Percentiles rank a stretch among this genome's conserved stretches.
phyloP scores from a whole-genome alignment of 805 yeast species.

The Candida rishiriensis region DNA sequence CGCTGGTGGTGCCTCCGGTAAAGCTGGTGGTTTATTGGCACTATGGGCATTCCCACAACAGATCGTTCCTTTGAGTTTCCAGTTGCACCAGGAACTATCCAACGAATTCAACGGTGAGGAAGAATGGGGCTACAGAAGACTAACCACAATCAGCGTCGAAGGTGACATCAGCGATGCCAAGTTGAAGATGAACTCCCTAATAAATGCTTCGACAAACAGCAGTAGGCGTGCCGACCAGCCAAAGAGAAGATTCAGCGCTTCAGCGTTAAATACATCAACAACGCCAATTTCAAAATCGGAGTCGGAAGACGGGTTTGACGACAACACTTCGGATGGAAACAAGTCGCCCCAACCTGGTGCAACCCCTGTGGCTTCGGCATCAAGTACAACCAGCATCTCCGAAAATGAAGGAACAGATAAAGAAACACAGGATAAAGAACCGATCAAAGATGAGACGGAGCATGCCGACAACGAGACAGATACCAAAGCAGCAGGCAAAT shows the following conservation, averaged over 20 bases:
- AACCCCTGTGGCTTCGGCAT: background rate
- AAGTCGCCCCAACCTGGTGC: constrained; percentile 2
- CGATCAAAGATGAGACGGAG: constrained; percentile 19
- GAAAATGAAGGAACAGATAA: background rate
- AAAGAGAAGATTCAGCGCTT: background rate
- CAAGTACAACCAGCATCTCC: constrained; percentile 13
- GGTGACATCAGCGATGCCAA: constrained; percentile 54
- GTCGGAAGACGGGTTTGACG: background rate
- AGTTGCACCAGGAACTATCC: constrained; percentile 78
- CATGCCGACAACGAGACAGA: constrained; percentile 27
- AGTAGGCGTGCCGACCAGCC: background rate
- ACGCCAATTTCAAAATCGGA: background rate
- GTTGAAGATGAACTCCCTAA: background rate
- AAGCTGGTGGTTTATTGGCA: constrained; percentile 94
- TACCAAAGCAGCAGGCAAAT: constrained; percentile 22
- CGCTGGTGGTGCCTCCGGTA: constrained; percentile 97
- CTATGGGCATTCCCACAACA: constrained; percentile 97
- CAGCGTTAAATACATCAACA: background rate
- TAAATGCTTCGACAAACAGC: background rate
- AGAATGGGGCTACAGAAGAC: constrained; percentile 90
- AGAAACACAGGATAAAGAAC: background rate
- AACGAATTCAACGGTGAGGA: constrained; percentile 74
- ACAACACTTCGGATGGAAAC: constrained; percentile 3
- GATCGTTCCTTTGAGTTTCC: constrained; percentile 83
- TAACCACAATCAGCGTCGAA: constrained; percentile 81